Percentiles rank a stretch among this genome's conserved stretches.
Evolutionary conservation across 257 asterid species (phyloP).

Genomic region (Solanum medicagineum): DNA sequence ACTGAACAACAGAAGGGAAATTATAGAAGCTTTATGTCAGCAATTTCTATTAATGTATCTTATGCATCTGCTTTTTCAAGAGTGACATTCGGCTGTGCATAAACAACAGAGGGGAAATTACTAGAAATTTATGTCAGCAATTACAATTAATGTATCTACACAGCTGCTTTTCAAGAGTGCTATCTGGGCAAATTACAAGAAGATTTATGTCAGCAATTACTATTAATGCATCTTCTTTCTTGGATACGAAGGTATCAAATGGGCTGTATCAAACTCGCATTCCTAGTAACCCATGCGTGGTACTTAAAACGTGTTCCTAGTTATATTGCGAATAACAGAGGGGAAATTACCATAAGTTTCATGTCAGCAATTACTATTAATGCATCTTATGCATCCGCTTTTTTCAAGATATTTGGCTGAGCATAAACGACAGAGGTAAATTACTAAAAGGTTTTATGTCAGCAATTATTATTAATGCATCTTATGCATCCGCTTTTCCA

Average conservation of each 20-base stretch:
- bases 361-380: too few relatives aligned
- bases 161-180: background rate
- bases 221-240: background rate
- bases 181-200: background rate
- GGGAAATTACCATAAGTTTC: too few relatives aligned
- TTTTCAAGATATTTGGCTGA: background rate
- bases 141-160: background rate
- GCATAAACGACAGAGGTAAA: background rate
- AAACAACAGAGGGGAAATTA: background rate
- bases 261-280: too few relatives aligned
- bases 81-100: background rate
- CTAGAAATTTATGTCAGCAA: background rate
- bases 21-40: background rate
- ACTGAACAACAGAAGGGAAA: background rate
- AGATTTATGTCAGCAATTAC: background rate
- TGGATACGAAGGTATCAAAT: too few relatives aligned
- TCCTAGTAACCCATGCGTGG: too few relatives aligned
- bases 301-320: too few relatives aligned
- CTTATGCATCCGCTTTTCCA: background rate
- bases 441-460: background rate
- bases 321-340: too few relatives aligned
- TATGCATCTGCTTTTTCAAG: background rate
- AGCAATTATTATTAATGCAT: background rate
- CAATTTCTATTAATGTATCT: background rate
- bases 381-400: background rate